Evolutionary conservation across 768 basidiomycete genomes (phyloP).

Genomic region (Boletales sp.): DNA sequence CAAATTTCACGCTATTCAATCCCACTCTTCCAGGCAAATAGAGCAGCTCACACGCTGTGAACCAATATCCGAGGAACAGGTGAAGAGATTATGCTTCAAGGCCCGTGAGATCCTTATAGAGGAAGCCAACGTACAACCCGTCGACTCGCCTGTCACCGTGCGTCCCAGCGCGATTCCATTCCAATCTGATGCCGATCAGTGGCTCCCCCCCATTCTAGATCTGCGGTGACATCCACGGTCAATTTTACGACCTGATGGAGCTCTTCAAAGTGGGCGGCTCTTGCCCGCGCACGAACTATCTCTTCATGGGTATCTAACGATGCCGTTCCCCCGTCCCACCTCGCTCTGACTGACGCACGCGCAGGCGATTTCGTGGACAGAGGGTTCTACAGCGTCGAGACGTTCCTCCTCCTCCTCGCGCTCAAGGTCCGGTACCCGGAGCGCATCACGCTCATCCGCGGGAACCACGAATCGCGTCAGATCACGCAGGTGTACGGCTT

Average conservation of each 20-base stretch:
- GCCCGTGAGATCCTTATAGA: slow-evolving; percentile 96
- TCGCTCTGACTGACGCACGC: too few relatives aligned
- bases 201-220: too few relatives aligned
- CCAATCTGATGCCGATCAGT: too few relatives aligned
- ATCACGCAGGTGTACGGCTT: slow-evolving; percentile 96
- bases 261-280: slow-evolving; percentile 90
- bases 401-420: slow-evolving; percentile 89
- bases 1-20: slow-evolving; percentile 17
- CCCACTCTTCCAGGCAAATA: slow-evolving; percentile 66
- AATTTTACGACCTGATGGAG: slow-evolving; percentile 96
- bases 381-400: slow-evolving; percentile 96
- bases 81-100: slow-evolving; percentile 92
- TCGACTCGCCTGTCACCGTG: slow-evolving; percentile 95
- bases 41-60: slow-evolving; percentile 92
- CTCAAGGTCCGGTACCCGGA: slow-evolving; percentile 98
- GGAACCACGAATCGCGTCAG: slow-evolving; percentile 96
- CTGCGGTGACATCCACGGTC: slow-evolving; percentile 96
- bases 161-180: slow-evolving; percentile 23
- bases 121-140: slow-evolving; percentile 94
- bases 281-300: slow-evolving; percentile 91
- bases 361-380: slow-evolving; percentile 97
- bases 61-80: slow-evolving; percentile 92
- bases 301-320: slow-evolving; percentile 98
- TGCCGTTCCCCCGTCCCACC: too few relatives aligned
- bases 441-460: slow-evolving; percentile 92